Evolutionary conservation across 371 early-diverging fungal genomes (phyloP).

Genomic region (Capillidium rhysosporum): DNA sequence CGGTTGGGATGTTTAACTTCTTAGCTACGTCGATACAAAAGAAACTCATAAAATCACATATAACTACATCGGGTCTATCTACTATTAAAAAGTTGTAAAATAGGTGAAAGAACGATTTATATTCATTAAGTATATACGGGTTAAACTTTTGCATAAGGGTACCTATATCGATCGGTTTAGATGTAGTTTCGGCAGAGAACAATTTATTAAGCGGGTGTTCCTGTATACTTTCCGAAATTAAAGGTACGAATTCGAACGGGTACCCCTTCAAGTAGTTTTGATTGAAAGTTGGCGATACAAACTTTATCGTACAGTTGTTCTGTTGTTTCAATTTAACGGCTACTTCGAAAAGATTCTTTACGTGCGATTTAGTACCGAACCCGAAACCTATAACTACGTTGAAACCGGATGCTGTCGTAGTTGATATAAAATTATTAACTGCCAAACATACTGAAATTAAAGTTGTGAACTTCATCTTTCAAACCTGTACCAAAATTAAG

Average conservation of each 20-base stretch:
- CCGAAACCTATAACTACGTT: not conserved
- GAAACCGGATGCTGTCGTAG: not conserved
- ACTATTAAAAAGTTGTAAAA: too few relatives aligned
- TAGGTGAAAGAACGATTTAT: too few relatives aligned
- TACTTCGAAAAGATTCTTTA: not conserved
- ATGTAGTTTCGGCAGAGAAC: too few relatives aligned
- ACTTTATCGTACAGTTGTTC: not conserved
- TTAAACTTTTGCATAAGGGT: too few relatives aligned
- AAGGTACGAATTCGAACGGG: not conserved
- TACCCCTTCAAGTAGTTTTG: not conserved
- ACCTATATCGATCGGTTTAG: too few relatives aligned
- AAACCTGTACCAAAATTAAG: too few relatives aligned
- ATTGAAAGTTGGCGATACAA: not conserved
- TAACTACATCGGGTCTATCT: slow-evolving; percentile 1
- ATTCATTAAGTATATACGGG: too few relatives aligned
- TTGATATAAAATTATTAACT: too few relatives aligned
- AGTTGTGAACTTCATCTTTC: too few relatives aligned
- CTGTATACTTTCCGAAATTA: too few relatives aligned
- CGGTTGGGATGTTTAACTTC: not conserved
- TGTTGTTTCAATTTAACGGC: not conserved
- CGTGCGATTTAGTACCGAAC: not conserved
- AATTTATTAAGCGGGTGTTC: too few relatives aligned
- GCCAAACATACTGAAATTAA: too few relatives aligned
- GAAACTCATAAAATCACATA: slow-evolving; percentile 6
- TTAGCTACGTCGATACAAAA: slow-evolving; percentile 6